Evolutionary conservation across 2,329 filamentous ascomycete species (phyloP).

Genomic region (Monilinia aucupariae): DNA sequence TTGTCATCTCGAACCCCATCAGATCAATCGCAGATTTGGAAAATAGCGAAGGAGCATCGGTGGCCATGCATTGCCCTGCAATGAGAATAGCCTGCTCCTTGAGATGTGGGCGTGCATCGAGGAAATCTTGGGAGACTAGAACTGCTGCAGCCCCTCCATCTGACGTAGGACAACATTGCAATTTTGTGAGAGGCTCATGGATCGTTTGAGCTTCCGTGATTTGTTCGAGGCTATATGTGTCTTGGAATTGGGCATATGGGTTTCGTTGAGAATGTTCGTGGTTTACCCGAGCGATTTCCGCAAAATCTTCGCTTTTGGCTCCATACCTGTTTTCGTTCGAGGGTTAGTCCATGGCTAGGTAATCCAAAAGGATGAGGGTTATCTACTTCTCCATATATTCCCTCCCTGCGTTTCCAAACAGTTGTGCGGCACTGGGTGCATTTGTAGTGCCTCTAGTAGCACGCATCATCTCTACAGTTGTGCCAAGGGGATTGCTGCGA

Average conservation of each 20-base stretch:
- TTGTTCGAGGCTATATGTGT: constrained; percentile 84
- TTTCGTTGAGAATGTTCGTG: constrained; percentile 88
- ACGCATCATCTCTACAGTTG: constrained; percentile 71
- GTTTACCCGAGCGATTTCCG: constrained; percentile 88
- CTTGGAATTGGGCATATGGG: constrained; percentile 95
- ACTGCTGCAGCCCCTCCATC: constrained; percentile 88
- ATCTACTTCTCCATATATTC: constrained; percentile 91
- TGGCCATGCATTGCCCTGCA: constrained; percentile 82
- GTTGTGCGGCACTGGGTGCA: constrained; percentile 79
- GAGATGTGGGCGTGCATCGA: constrained; percentile 77
- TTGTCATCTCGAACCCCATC: constrained; percentile 81
- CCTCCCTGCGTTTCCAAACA: constrained; percentile 89
- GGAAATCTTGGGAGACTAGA: constrained; percentile 81
- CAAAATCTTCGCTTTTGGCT: constrained; percentile 79
- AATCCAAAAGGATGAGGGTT: background rate
- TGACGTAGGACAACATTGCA: constrained; percentile 97
- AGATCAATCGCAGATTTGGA: constrained; percentile 77
- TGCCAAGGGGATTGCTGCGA: constrained; percentile 71
- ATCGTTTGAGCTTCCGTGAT: constrained; percentile 72
- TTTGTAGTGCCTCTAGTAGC: constrained; percentile 76
- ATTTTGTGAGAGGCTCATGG: constrained; percentile 82
- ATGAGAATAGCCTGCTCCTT: constrained; percentile 79
- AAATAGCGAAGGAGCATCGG: constrained; percentile 76
- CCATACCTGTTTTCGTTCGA: constrained; percentile 41
- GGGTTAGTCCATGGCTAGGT: background rate